Evolutionary conservation across 148 eudicot genomes (phyloP).

Genomic region (Dianthus caryophyllus): DNA sequence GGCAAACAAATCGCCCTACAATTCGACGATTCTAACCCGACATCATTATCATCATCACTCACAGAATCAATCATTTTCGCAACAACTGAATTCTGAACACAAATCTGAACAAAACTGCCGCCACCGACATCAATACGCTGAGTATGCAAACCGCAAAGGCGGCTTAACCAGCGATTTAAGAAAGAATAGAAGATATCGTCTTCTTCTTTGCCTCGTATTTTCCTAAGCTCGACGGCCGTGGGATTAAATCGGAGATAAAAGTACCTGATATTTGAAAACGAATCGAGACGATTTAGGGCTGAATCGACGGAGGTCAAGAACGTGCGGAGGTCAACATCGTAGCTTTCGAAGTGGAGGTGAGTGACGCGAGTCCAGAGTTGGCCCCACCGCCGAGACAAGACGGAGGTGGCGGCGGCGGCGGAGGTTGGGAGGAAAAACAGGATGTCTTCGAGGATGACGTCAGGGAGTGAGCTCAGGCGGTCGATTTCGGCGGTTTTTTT

Average conservation of each 20-base stretch:
- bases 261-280: no score
- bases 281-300: no score
- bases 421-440: conserved; percentile 6
- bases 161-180: neutral
- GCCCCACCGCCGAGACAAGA: conserved; percentile 6
- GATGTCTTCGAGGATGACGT: neutral
- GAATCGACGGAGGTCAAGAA: no score
- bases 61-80: no score
- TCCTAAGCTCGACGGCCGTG: no score
- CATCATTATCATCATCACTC: no score
- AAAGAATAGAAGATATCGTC: neutral
- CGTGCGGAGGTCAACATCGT: no score
- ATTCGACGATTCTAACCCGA: neutral
- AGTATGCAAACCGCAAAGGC: neutral
- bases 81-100: neutral
- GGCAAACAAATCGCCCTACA: neutral
- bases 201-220: neutral
- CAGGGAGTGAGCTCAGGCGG: conserved; percentile 11
- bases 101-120: neutral
- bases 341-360: neutral
- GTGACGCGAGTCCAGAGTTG: conserved; percentile 9
- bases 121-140: neutral
- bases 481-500: neutral
- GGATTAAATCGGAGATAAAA: no score
- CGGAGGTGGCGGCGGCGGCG: conserved; percentile 9